These are phyloP conservation scores for Magnaporthiopsis poae DNA, from an alignment of 2,329 filamentous ascomycete genomes.

Conservation along the genomic window DNA sequence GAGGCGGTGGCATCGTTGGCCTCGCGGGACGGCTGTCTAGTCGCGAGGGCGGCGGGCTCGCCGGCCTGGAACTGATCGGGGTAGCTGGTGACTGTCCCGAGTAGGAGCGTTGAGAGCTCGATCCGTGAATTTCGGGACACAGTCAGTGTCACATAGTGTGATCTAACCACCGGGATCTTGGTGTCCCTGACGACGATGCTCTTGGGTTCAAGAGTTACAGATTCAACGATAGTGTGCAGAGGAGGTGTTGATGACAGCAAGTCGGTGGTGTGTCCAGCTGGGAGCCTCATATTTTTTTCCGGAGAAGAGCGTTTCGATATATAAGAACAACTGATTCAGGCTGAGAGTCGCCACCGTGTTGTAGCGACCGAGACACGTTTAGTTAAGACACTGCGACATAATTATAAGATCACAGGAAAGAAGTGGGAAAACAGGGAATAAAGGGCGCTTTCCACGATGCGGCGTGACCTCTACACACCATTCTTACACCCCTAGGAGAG, in stretches of 20 bases:
- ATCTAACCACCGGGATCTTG: not conserved
- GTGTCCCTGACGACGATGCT: not conserved
- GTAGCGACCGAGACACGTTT: not conserved
- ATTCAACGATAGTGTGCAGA: too few relatives aligned
- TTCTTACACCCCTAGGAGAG: too few relatives aligned
- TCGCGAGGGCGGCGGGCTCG: not conserved
- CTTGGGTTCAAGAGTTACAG: not conserved
- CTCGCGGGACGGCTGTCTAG: not conserved
- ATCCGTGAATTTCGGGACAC: not conserved
- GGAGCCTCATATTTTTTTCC: not conserved
- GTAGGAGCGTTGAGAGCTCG: conserved; percentile 1
- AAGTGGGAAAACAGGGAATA: not conserved
- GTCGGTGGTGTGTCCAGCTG: not conserved
- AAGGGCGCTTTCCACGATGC: not conserved
- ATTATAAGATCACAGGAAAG: too few relatives aligned
- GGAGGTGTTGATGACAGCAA: not conserved
- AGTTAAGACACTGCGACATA: not conserved
- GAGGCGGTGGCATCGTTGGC: not conserved
- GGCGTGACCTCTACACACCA: not conserved
- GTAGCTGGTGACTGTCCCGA: conserved; percentile 3
- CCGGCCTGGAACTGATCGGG: not conserved
- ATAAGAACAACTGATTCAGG: not conserved
- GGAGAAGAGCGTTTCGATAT: not conserved
- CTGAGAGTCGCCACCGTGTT: not conserved
- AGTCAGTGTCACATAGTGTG: conserved; percentile 9